Conservation (phyloP, 345 rosid species). For the Citrus sp. region DNA sequence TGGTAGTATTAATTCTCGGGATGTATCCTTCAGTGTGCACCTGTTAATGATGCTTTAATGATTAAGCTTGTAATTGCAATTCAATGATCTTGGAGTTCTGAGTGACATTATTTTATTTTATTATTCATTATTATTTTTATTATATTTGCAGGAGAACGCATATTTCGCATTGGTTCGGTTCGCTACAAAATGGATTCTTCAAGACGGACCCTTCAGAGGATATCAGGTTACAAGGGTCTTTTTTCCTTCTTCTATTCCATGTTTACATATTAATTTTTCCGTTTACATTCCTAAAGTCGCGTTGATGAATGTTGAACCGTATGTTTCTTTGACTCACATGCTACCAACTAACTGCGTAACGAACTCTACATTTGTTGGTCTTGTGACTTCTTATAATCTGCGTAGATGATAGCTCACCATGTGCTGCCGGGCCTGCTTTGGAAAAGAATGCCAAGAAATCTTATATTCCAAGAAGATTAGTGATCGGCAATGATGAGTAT, state of each 20-base stretch:
- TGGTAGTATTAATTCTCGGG: background rate
- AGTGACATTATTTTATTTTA: background rate
- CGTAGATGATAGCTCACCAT: slow-evolving; percentile 55
- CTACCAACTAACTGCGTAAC: background rate
- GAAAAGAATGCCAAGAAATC: slow-evolving; percentile 52
- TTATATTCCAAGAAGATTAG: slow-evolving; percentile 82
- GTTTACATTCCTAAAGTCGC: background rate
- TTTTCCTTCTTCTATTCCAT: background rate
- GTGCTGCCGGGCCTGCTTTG: slow-evolving; percentile 32
- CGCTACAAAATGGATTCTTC: slow-evolving; percentile 94
- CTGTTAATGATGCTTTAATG: slow-evolving; percentile 11
- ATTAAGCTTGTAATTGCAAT: background rate
- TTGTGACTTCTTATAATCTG: background rate
- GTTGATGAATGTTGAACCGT: background rate
- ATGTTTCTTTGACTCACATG: background rate
- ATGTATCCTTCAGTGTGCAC: background rate
- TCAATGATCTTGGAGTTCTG: background rate
- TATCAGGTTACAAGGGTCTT: slow-evolving; percentile 45
- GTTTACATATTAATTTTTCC: background rate
- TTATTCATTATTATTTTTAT: background rate
- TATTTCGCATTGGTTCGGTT: slow-evolving; percentile 78
- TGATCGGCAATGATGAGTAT: slow-evolving; percentile 95
- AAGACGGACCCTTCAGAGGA: slow-evolving; percentile 84
- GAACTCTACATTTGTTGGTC: background rate
- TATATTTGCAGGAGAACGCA: slow-evolving; percentile 54